These are phyloP conservation scores for Raffaelea albimanens DNA, from an alignment of 2,329 filamentous ascomycete species.

Conservation along the genomic window DNA sequence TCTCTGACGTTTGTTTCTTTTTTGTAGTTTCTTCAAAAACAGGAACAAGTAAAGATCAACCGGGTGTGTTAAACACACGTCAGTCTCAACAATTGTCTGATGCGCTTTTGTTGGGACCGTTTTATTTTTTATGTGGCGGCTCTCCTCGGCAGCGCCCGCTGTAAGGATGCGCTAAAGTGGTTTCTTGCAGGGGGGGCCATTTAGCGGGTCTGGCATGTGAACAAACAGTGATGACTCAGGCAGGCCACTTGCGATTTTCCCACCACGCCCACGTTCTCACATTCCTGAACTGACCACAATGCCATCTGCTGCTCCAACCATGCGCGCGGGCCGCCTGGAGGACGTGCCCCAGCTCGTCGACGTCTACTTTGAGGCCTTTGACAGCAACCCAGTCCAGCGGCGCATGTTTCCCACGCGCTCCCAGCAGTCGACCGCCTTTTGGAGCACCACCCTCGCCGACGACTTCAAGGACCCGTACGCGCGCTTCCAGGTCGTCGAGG, in stretches of 20 bases:
- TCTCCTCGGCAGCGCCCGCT: too few species aligned
- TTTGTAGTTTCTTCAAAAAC: neutral
- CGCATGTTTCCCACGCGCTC: conserved; percentile 25
- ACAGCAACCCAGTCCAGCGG: conserved; percentile 24
- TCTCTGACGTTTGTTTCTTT: neutral
- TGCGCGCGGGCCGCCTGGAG: conserved; percentile 28
- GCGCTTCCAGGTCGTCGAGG: conserved; percentile 29
- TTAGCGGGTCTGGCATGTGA: too few species aligned
- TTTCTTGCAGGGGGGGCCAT: too few species aligned
- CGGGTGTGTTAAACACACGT: neutral
- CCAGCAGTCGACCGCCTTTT: conserved; percentile 21
- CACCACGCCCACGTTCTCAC: too few species aligned
- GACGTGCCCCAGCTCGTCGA: conserved; percentile 31
- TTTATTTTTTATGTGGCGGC: too few species aligned
- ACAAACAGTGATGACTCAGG: too few species aligned
- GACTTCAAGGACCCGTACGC: conserved; percentile 29
- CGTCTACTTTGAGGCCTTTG: conserved; percentile 37
- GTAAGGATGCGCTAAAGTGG: too few species aligned
- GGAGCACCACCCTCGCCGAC: conserved; percentile 22
- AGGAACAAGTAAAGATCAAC: too few species aligned
- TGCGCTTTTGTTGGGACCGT: too few species aligned
- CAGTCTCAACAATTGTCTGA: too few species aligned
- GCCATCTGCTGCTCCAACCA: conserved; percentile 5
- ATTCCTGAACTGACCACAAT: neutral
- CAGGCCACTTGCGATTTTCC: too few species aligned